Base-by-base conservation (phyloP, 441 rosid species). In the Pelargonium citronellum region DNA sequence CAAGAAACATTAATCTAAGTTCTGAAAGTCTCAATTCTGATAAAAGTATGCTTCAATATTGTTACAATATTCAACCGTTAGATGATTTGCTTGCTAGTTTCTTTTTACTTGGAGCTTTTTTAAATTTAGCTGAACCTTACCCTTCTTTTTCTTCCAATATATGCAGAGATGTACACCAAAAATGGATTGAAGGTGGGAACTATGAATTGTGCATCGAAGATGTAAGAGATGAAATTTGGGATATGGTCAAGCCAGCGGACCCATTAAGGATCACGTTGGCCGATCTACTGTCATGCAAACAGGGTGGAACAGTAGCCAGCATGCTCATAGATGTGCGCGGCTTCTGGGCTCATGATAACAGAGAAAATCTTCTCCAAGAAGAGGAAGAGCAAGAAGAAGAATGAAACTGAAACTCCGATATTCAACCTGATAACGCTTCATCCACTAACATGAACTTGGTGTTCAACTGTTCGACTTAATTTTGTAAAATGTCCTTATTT, bases 161-260 rank as follows among this genome's bases (percentile, higher is more conserved):
- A 66, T 53, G 77, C 95, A 95, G 99, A 80, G 99, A 95, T 66
- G 98, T 95, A n/a, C 99, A 95, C 78, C 96, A 87, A 77, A 95
- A 95, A 77, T 95, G 99, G 99, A 92, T 92, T 0, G 99, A 95
- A 82, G 99, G 99, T 13, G 98, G 98, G 46, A 95, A 95, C 85
- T 95, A 92, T 19, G 99, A 95, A 76, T 72, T 95, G 60, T 92
- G 99, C 70, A 95, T 95, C 0, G 99, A 92, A 57, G 99, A 92
- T 70, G 99, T 95, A 7, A 83, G 99, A 80, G 98, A 92, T 67
- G 99, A 95, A 79, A 92, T 92, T 71, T 92, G 99, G 99, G 98
- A 95, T 74, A 95, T 95, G 99, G 99, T 95, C 69, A 95, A 95
- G 81, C 99, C 98, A 41, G 80, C 81, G 58, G 97, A 95, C 78